Conservation (phyloP, 2,329 filamentous ascomycete species). For the Tolypocladium ophioglossoides region DNA sequence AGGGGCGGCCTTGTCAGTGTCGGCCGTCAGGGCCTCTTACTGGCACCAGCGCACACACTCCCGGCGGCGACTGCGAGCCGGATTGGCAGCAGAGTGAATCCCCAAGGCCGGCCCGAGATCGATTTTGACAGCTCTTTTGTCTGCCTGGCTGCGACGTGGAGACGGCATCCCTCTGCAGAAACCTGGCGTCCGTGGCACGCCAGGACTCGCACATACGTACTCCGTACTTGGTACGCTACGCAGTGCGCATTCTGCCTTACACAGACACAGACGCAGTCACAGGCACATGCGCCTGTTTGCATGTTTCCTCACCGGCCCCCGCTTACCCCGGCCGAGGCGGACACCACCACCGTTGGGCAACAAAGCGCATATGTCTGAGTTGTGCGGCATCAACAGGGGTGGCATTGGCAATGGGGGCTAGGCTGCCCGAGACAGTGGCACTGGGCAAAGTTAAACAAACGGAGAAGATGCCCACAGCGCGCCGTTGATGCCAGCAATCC, state of each 20-base stretch:
- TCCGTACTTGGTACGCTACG: neutral
- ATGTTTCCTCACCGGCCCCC: neutral
- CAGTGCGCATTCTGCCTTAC: neutral
- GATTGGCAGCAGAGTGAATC: neutral
- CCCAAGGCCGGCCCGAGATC: neutral
- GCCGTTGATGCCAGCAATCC: slow-evolving; percentile 1
- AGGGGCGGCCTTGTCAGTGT: slow-evolving; percentile 2
- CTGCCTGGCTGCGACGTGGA: neutral
- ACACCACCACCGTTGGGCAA: neutral
- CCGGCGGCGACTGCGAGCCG: neutral
- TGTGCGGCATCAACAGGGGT: neutral
- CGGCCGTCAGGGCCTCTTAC: neutral
- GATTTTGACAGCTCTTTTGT: slow-evolving; percentile 1
- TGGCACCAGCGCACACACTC: neutral
- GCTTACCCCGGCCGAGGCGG: neutral
- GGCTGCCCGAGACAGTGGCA: slow-evolving; percentile 6
- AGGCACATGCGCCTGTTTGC: neutral
- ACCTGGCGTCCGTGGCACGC: neutral
- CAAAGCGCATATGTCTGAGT: neutral
- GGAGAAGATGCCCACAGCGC: neutral
- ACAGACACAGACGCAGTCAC: neutral
- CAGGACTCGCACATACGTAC: neutral
- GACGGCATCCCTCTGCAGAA: neutral
- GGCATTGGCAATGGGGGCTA: neutral
- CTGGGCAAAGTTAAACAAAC: slow-evolving; percentile 5